Conservation (phyloP, 257 asterid genomes). For the Solanum tacnaense region DNA sequence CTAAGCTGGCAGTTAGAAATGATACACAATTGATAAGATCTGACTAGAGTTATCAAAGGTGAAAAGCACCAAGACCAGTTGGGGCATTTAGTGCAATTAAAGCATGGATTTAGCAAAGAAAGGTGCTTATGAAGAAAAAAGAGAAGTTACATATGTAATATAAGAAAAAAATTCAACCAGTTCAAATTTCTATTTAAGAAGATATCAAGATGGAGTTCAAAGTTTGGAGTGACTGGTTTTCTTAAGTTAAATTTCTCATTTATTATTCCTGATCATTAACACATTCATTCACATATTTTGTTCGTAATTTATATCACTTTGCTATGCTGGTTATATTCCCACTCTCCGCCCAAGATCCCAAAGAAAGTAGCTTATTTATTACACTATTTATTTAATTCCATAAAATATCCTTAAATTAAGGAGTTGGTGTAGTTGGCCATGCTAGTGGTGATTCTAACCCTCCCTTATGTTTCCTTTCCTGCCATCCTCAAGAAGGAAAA, state of each 20-base stretch:
- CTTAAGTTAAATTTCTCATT: not conserved
- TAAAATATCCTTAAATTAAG: not conserved
- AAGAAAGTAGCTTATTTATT: not conserved
- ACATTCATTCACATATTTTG: not conserved
- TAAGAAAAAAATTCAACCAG: not conserved
- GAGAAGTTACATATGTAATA: not conserved
- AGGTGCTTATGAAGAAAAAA: not conserved
- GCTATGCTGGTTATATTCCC: not conserved
- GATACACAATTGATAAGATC: not conserved
- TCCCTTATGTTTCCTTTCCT: not conserved
- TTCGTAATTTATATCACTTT: not conserved
- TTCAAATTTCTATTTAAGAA: not conserved
- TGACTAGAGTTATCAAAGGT: not conserved
- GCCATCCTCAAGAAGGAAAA: not conserved
- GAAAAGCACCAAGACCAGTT: not conserved
- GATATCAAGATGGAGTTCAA: not conserved
- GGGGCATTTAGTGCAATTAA: not conserved
- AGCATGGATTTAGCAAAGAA: not conserved
- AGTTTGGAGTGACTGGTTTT: not conserved
- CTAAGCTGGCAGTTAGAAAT: not conserved
- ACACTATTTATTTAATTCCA: not conserved
- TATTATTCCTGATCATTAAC: not conserved
- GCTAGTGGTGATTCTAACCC: not conserved
- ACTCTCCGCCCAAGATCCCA: not conserved
- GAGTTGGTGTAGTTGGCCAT: not conserved